phyloP scores from a whole-genome alignment of 768 basidiomycete genomes.

The Lyophyllum atratum region DNA sequence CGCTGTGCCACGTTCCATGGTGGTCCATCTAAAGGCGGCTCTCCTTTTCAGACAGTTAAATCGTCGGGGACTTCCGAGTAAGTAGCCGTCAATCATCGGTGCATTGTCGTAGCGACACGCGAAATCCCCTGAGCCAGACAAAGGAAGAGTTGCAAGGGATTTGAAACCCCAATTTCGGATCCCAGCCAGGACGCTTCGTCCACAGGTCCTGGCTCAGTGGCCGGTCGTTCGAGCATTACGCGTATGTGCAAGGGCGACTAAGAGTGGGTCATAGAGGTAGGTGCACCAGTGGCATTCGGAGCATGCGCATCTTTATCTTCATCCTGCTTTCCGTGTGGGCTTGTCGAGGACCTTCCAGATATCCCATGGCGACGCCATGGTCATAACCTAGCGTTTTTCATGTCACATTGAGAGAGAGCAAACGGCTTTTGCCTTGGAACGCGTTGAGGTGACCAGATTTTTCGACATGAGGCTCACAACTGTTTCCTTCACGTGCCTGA shows the following conservation, averaged over 20 bases:
- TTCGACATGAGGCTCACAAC: slow-evolving; percentile 15
- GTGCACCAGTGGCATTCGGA: not conserved
- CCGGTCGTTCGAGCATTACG: not conserved
- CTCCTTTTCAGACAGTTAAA: slow-evolving; percentile 15
- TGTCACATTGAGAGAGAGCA: not conserved
- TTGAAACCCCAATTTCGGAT: slow-evolving; percentile 6
- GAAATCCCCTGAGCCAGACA: slow-evolving; percentile 16
- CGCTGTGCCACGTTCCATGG: slow-evolving; percentile 21
- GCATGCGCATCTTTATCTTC: not conserved
- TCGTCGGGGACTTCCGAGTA: slow-evolving; percentile 21
- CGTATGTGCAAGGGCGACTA: not conserved
- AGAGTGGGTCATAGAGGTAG: not conserved
- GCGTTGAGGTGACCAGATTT: slow-evolving; percentile 1
- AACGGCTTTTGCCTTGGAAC: not conserved
- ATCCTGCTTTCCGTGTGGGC: not conserved
- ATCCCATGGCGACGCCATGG: not conserved
- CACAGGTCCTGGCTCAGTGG: not conserved
- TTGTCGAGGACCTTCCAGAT: not conserved
- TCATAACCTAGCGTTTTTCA: not conserved
- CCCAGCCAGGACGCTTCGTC: slow-evolving; percentile 4
- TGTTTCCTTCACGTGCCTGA: slow-evolving; percentile 8
- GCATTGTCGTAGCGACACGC: slow-evolving; percentile 9
- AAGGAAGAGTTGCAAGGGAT: slow-evolving; percentile 18
- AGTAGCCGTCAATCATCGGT: slow-evolving; percentile 9
- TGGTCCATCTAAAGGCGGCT: slow-evolving; percentile 9